Evolutionary conservation across 108 stramenopile genomes (phyloP), one percentile per base, ranked within the genome.

Genomic region (Nitzschia sp.): DNA sequence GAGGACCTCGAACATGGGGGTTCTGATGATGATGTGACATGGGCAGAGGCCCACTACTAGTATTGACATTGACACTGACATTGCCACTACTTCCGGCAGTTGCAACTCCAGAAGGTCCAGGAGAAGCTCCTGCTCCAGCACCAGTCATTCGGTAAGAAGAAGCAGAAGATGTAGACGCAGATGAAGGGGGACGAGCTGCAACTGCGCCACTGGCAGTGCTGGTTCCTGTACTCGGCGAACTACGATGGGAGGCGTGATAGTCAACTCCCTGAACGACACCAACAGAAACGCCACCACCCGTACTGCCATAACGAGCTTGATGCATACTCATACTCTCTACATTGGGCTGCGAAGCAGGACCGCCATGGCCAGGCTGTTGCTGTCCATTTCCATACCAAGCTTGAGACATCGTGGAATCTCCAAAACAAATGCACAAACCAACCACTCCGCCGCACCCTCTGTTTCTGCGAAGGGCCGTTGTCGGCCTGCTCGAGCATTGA

Each of bases 401-500:
- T 14, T 42, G 50, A 19, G 66, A 24, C 66, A 67, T 67, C 66
- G 66, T 67, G 66, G 41, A 55, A 41, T 10, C 24, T 19, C 43
- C 22, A 17, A 38, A 64, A 44, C 20, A n/a, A 46, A 63, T 46
- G 44, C 19, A 65, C 42, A 37, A 12, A 19, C 25, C 11, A n/a
- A 43, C 22, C 64, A 51, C 19, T 65, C 64, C 64, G 17, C 64
- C 51, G 37, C 64, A 39, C 39, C 21, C 26, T 11, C 64, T 29
- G n/a, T 37, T 65, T 65, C 64, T 62, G 61, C 61, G 61, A 62
- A 20, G 43, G 57, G 61, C 61, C 61, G 61, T 62, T 62, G 61
- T 39, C 43, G 42, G 40, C 43, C 15, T 44, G 43, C 12, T 22
- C n/a, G 46, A 54, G 61, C 61, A 62, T 62, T 62, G 61, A 62